A percentile compares a stretch with the other conserved stretches of the same genome.
Conservation (phyloP, 192 early-diverging fungal species). For the Jimgerdemannia lactiflua region DNA sequence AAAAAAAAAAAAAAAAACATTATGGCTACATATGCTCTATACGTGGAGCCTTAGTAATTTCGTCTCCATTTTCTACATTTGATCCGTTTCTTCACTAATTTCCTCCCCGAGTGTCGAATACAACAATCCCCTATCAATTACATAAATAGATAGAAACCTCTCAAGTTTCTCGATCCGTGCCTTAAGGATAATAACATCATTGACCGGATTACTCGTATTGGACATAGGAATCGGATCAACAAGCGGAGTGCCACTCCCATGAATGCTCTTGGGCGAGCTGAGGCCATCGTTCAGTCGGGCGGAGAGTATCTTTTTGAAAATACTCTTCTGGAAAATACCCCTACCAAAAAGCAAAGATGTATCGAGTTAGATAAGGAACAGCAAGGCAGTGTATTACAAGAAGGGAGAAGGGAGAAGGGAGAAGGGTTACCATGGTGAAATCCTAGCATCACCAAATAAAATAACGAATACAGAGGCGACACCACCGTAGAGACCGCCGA, state of each 20-base stretch:
- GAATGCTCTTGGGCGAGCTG: background rate
- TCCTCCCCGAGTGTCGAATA: too few species aligned
- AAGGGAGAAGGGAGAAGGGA: background rate
- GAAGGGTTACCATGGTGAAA: background rate
- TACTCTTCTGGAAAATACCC: background rate
- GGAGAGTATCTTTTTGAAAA: background rate
- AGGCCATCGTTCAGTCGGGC: background rate
- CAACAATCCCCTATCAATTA: too few species aligned
- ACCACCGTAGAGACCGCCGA: background rate
- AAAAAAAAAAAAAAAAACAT: too few species aligned
- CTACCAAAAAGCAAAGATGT: background rate
- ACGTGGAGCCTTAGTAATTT: too few species aligned
- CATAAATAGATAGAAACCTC: too few species aligned
- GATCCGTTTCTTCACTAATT: too few species aligned
- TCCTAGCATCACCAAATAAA: background rate
- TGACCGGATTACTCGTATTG: background rate
- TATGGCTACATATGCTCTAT: too few species aligned
- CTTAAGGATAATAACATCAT: background rate
- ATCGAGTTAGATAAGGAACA: background rate
- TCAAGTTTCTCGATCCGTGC: background rate
- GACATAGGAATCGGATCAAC: background rate
- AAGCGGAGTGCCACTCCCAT: background rate
- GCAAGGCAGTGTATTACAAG: background rate
- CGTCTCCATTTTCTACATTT: too few species aligned
- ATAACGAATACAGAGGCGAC: background rate